Evolutionary conservation across 345 rosid genomes (phyloP), one percentile per base, ranked within the genome.

Genomic region (Salix arbutifolia): DNA sequence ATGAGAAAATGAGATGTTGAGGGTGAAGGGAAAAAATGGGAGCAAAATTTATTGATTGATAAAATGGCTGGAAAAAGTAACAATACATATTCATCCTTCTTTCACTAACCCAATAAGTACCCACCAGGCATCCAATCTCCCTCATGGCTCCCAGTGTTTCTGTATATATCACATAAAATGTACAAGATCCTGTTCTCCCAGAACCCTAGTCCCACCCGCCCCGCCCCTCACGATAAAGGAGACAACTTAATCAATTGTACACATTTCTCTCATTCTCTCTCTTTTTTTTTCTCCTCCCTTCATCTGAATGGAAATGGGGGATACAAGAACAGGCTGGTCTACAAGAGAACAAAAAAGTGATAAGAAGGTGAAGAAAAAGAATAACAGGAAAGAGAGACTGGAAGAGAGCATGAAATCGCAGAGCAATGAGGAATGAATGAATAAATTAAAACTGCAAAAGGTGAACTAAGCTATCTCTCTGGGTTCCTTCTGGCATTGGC

Each of bases 371-470:
- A 46, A n/a, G 62, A 28, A 65, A 10, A 70, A 72, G 30, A 71
- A 21, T 38, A 38, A 62, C 26, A 77, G 7, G 60, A 68, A 9
- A 18, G n/a, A 56, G 76, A 73, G 74, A 77, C 17, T 71, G 80
- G 71, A 66, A 76, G 77, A 73, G 76, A 71, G 80, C 72, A 66
- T 70, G 85, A 79, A 87, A 72, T 86, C 89, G 79, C 73, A 81
- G 87, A 83, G 83, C 82, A 87, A 83, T 83, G 90, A 80, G 84
- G 79, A 89, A 91, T 84, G 89, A 90, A 90, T 85, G 87, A 90
- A 91, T 77, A 77, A 88, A 91, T 80, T 74, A 72, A 76, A 82
- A 80, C 78, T 71, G 87, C 84, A 74, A 83, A 85, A 83, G 84
- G 74, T 76, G 69, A 84, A 67, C 92, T 84, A 85, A 74, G 77